Evolutionary conservation across 2,329 filamentous ascomycete species (phyloP), one percentile per base, ranked within the genome.

Genomic region (Plenodomus biglobosus): DNA sequence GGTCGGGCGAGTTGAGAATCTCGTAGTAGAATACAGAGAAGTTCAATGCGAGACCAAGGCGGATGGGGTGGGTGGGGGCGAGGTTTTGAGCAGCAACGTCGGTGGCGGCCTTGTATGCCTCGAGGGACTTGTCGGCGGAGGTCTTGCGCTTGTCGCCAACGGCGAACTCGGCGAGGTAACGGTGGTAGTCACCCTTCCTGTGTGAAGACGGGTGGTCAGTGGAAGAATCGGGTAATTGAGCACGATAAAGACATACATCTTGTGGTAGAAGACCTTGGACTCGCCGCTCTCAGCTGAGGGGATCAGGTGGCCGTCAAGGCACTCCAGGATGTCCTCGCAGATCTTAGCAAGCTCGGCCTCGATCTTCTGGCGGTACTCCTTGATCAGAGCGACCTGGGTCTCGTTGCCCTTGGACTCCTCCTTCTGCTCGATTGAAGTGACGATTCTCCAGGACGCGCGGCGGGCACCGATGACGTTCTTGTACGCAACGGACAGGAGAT

Each of bases 11-110:
- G 83, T 97, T 99, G 71, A 97, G 83, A 75, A 97, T 99, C 85
- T 99, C 90, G 77, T 99, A 99, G 87, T 97, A 97, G 84, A 96
- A 97, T 71, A 96, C 92, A 61, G 92, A 96, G 83, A 95, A 95
- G 86, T 95, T 95, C 63, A 95, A 83, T 67, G 90, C 90, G 61
- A 95, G 85, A 74, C 90, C 90, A 59, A 95, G 87, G 71, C 90
- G 90, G 78, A 95, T 95, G 71, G 90, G 90, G 82, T 95, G 90
- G 49, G 90, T 95, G 56, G 90, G 90, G 56, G 90, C 87, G 64
- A 95, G 85, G 76, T 94, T 90, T 66, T 88, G 92, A 75, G 89
- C 85, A 56, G 90, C 90, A 68, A 95, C 88, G 76, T 95, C 90
- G 71, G 90, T 95, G 69, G 90, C 90, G 72, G 85, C 84, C 80